A percentile compares a stretch with the other conserved stretches of the same genome.
Evolutionary conservation across 257 asterid genomes (phyloP).

Genomic region (Petunia axillaris): DNA sequence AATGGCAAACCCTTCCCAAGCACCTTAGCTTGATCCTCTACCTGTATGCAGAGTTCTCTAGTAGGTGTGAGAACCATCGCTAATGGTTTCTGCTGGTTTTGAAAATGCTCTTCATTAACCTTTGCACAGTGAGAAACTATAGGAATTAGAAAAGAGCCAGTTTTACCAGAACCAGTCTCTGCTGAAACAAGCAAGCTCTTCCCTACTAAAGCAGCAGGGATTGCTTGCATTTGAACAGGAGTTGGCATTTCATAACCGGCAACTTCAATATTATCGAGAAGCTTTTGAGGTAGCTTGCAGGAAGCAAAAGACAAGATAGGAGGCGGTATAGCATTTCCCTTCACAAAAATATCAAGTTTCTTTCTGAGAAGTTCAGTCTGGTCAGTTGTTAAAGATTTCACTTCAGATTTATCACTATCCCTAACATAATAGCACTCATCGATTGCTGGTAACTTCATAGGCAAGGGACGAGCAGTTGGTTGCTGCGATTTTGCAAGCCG

Average conservation of each 20-base stretch:
- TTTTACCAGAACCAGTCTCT: conserved; percentile 95
- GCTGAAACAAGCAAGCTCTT: conserved; percentile 86
- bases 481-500: conserved; percentile 43
- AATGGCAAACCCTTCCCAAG: conserved; percentile 91
- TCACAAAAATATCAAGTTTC: conserved; percentile 66
- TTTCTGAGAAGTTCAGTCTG: conserved; percentile 57
- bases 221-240: conserved; percentile 96
- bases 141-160: conserved; percentile 83
- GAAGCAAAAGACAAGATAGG: conserved; percentile 76
- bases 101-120: conserved; percentile 31
- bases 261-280: conserved; percentile 71
- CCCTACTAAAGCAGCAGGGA: conserved; percentile 73
- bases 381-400: conserved; percentile 35
- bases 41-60: conserved; percentile 90
- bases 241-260: conserved; percentile 91
- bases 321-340: conserved; percentile 57
- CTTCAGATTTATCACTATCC: conserved; percentile 45
- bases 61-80: conserved; percentile 89
- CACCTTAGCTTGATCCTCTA: conserved; percentile 90
- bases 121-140: conserved; percentile 62
- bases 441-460: conserved; percentile 53
- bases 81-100: conserved; percentile 56
- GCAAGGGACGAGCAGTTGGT: conserved; percentile 37
- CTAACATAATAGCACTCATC: conserved; percentile 81
- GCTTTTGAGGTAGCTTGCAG: conserved; percentile 72